Base-by-base conservation (phyloP, 495 filamentous ascomycete species). In the Immersiella caudata region DNA sequence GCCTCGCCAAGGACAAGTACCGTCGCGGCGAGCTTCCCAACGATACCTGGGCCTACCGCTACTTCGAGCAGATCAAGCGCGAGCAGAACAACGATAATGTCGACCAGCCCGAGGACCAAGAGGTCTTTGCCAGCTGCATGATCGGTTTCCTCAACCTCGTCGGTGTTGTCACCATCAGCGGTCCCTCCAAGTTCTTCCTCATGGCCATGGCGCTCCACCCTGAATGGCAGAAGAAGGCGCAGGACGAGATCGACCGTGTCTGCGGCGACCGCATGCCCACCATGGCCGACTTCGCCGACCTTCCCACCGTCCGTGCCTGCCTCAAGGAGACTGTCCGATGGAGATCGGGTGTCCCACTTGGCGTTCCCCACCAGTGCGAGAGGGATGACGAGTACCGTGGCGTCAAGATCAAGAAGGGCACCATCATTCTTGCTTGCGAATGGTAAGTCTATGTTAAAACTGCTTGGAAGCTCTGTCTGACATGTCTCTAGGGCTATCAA, bases 311-410 rank as follows among this genome's bases (percentile, higher is more conserved):
- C 24, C 74, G 86, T 16, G 87, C 88, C 6, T 83, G 86, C 36
- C 74, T 89, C 49, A 85, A 87, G 72, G 88, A 90, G 75, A 82
- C 83, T 24, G 68, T 86, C 20, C 82, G 88, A 57, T 90, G 88
- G 88, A 75, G 85, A 46, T 87, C 86, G 20, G 80, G 80, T 29
- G 80, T 82, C 12, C 81, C 81, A 18, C 74, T 83, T 0, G 81
- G 79, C 81, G 81, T 87, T 25, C 85, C 85, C 0, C 84, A 85
- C 50, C 78, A 85, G 52, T 81, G 80, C 0, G 84, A 87, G 57
- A 70, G 70, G 0, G 82, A 85, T 22, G 83, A 84, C 65, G 80
- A 80, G 27, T 84, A 78, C 64, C 70, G 80, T 1, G 84, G 83
- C 0, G 79, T 85, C 25, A 80, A 75, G 58, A 86, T 87, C 65